These are phyloP conservation scores for Termitomyces eurrhizus DNA, from an alignment of 768 basidiomycete species.

Conservation along the genomic window DNA sequence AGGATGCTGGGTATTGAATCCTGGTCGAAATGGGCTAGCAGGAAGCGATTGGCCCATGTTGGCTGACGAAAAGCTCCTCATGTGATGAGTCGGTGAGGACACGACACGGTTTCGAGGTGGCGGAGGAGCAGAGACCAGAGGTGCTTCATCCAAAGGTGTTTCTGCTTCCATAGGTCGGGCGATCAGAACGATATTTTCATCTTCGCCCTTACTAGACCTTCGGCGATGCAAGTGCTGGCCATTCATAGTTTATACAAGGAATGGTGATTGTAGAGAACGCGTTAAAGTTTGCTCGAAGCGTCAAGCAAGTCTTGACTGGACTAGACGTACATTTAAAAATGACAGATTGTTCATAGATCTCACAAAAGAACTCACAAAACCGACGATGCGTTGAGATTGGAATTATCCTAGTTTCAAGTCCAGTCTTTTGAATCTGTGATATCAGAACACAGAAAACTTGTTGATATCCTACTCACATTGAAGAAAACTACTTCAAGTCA, in stretches of 20 bases:
- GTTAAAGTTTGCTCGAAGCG: not conserved
- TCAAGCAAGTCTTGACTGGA: not conserved
- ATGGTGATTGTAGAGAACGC: slow-evolving; percentile 8
- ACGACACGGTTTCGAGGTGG: slow-evolving; percentile 24
- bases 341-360: not conserved
- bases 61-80: slow-evolving; percentile 23
- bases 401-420: not conserved
- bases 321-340: not conserved
- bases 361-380: not conserved
- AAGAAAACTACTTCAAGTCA: not conserved
- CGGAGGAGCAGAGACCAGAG: slow-evolving; percentile 15
- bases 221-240: slow-evolving; percentile 30
- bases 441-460: not conserved
- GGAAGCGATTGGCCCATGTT: slow-evolving; percentile 21
- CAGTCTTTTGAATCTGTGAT: not conserved
- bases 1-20: slow-evolving; percentile 20
- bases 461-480: not conserved
- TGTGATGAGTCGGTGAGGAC: slow-evolving; percentile 20
- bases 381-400: not conserved
- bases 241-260: slow-evolving; percentile 14
- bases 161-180: slow-evolving; percentile 19
- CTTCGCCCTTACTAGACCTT: slow-evolving; percentile 42
- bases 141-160: slow-evolving; percentile 4
- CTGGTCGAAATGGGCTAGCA: slow-evolving; percentile 27
- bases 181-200: slow-evolving; percentile 25